Base-by-base conservation (phyloP, 2,329 filamentous ascomycete genomes). In the Emergomyces africanus region DNA sequence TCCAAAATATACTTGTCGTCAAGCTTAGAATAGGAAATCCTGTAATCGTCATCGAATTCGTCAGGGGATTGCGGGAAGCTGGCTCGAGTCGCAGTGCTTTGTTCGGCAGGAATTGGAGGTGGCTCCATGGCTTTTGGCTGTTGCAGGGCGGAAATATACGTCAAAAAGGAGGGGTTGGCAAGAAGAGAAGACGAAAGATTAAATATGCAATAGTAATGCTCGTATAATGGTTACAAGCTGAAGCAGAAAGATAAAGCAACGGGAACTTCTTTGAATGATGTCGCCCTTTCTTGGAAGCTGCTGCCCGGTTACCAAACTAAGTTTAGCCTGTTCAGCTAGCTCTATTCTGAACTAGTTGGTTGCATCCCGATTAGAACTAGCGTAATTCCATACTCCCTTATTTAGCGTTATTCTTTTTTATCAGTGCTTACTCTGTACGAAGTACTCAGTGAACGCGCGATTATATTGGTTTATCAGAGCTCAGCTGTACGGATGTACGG, bases 1-100 rank as follows among this genome's bases (percentile, higher is more conserved):
- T 95, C 90, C 8, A 94, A 83, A 57, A 94, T 83, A 75, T 86
- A 92, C 70, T 90, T 92, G 68, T 84, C 80, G 73, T 92, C 87
- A 62, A 89, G 79, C 70, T 83, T 88, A n/a, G 89, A 92, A 75
- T 87, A 95, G 5, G 89, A 92, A 68, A 96, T 88, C 66, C 91
- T 87, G 33, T 88, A 82, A 70, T 96, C 90, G 60, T 76, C 76
- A 66, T 87, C 85, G 70, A 95, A 95, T 54, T 87, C 81, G 59
- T 82, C 79, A 15, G 81, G 79, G 60, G 89, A 74, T 59, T 71
- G 71, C 20, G 81, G 81, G 62, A 83, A 82, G 57, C 64, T 69
- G 60, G 62, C 55, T 42, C 57, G 59, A 44, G 42, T 20, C 5
- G 57, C 37, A 5, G 54, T 56, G 15, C 60, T 50, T 10, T 48